phyloP scores from a whole-genome alignment of 2,329 filamentous ascomycete species.

The Aureobasidium subglaciale region DNA sequence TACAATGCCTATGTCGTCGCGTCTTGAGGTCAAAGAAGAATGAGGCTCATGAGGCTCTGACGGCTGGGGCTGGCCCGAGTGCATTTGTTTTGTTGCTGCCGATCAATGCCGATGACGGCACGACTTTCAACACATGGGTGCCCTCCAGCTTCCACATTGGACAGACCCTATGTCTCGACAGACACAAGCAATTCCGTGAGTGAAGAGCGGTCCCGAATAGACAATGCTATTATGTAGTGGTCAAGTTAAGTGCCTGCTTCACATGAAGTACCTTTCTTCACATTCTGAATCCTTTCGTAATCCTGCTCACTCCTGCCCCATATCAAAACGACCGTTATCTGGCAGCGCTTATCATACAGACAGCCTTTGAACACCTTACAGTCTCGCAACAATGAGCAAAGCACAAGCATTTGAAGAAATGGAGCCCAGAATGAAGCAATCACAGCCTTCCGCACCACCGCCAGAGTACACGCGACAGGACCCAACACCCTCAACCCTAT shows the following conservation, averaged over 20 bases:
- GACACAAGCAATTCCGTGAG: background rate
- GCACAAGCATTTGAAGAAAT: background rate
- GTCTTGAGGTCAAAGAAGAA: background rate
- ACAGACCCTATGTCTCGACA: background rate
- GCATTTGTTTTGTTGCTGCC: background rate
- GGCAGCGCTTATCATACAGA: background rate
- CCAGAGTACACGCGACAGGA: conserved; percentile 5
- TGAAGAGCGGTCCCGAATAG: background rate
- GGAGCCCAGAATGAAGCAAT: background rate
- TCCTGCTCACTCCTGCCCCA: background rate
- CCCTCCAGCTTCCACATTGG: conserved; percentile 1
- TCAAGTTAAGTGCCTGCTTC: background rate
- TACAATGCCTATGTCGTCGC: background rate
- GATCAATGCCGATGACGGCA: conserved; percentile 1
- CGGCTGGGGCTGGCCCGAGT: background rate
- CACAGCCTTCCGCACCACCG: background rate
- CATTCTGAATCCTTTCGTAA: background rate
- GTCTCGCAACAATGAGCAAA: background rate
- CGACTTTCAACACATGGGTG: conserved; percentile 2
- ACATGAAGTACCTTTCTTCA: too few relatives aligned
- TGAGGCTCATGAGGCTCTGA: background rate
- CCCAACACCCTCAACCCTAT: background rate
- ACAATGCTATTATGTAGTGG: background rate
- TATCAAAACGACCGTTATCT: background rate
- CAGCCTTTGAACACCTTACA: background rate